Base-by-base conservation (phyloP, 768 basidiomycete species). In the Hemileccinum rubropunctum region DNA sequence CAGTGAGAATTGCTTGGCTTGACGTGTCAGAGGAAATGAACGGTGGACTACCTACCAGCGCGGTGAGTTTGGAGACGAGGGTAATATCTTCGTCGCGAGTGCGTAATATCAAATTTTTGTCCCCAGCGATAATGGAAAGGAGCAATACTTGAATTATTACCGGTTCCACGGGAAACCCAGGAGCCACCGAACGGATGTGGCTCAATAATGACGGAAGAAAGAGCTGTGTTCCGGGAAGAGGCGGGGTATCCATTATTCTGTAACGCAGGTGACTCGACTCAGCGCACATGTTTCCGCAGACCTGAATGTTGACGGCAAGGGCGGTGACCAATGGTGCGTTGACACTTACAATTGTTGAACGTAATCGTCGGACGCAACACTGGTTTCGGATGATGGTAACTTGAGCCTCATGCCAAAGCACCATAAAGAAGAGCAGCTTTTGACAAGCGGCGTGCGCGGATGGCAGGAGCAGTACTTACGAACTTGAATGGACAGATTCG, bases 121-220 rank as follows among this genome's bases (percentile, higher is more conserved):
- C 72, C 1, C 80, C 79, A 3, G 85, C 75, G 32, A 86, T 69
- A 41, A 89, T 71, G 61, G 79, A 86, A 4, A 84, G 76, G 27
- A 89, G 76, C 14, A 88, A 68, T 18, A 83, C 80, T 61, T 84
- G 84, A 18, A 88, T 66, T 36, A 88, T 76, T 45, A 80, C 76
- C 10, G 79, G 73, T 45, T 89, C 85, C 3, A 87, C 48, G 8
- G 83, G 83, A 14, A 84, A 62, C 9, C 66, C 71, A n/a, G 78
- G 71, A 23, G 69, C 65, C 7, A 67, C 63, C n/a, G 71, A 57
- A 34, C 72, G 77, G 45, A 85, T 63, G 50, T 76, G 69, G 4
- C 69, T 62, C 11, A 86, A 56, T 26, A 84, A 60, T 2, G 73
- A 68, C 13, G 80, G 74, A n/a, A 83, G 66, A 58, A 83, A 81